A percentile compares a stretch with the other conserved stretches of the same genome.
Conservation (phyloP, 2,329 filamentous ascomycete species). For the Escovopsis sp. region DNA sequence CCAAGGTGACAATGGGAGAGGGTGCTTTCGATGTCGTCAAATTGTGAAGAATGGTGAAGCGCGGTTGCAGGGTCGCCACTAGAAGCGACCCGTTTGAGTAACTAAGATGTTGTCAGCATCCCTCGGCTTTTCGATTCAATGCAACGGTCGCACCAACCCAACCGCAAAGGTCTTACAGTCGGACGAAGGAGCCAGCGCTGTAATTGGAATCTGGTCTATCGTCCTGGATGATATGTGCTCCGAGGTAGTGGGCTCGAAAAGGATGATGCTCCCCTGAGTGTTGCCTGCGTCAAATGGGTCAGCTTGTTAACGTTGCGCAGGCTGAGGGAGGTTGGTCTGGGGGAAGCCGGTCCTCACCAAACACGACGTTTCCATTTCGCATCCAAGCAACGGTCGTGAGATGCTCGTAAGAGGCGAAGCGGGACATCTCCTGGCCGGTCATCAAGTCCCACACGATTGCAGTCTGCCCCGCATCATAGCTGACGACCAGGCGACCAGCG, state of each 20-base stretch:
- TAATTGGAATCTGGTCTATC: constrained; percentile 83
- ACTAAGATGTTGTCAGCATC: constrained; percentile 31
- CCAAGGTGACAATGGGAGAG: constrained; percentile 71
- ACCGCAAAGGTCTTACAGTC: constrained; percentile 95
- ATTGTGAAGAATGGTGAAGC: constrained; percentile 89
- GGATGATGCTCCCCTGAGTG: constrained; percentile 77
- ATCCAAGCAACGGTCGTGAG: constrained; percentile 84
- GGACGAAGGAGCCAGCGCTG: constrained; percentile 73
- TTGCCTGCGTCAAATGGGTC: constrained; percentile 48
- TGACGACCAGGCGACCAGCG: constrained; percentile 73
- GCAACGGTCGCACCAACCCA: constrained; percentile 40
- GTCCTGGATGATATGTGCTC: constrained; percentile 87
- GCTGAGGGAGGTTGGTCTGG: neutral
- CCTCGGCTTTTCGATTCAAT: neutral
- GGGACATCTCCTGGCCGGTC: constrained; percentile 75
- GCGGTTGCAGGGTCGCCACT: constrained; percentile 75
- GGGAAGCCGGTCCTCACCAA: constrained; percentile 47
- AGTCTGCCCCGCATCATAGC: constrained; percentile 80
- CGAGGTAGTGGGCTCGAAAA: constrained; percentile 85
- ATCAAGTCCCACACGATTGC: constrained; percentile 95
- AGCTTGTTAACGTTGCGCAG: constrained; percentile 2
- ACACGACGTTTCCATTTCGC: constrained; percentile 91
- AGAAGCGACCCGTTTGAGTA: constrained; percentile 92
- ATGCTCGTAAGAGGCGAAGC: constrained; percentile 85
- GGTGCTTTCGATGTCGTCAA: constrained; percentile 71